Evolutionary conservation across 164 flowering plant genomes (phyloP), one percentile per base, ranked within the genome.

Genomic region (Nymphaea thermarum): DNA sequence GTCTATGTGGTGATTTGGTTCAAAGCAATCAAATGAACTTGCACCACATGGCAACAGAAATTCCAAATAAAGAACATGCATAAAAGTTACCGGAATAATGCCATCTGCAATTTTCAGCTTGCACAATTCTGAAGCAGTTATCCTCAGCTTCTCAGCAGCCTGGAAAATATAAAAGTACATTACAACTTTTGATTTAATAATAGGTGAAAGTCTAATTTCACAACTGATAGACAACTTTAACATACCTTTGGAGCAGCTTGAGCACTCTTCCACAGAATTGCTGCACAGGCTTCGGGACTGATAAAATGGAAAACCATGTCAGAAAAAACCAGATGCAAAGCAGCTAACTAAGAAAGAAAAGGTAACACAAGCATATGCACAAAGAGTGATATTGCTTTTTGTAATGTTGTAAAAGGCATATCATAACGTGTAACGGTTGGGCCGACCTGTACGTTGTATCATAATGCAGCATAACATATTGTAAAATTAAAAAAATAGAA

Each of bases 221-320:
- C 55, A 47, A 47, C 55, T 47, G 55, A 47, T 12, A 47, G 55
- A 47, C 55, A 47, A 12, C 55, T 12, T 47, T 47, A 47, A 43
- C 42, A 36, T 70, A 75, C 79, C 81, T 73, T 67, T n/a, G 81
- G 77, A 66, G 79, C 73, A 44, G 77, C 75, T 63, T 76, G 69
- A 51, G 79, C 60, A 67, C 73, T 43, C 65, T 74, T 79, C 81
- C 81, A 76, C 67, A 79, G 47, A 57, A 79, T 79, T 44, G 79
- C 79, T 42, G 76, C 79, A 79, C 79, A 76, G 62, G 77, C 77
- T 70, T 78, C 81, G 17, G 81, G 81, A 65, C 81, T 78, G 73
- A 18, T 67, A 42, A 63, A 6, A 12, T 47, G 7, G 55, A 12
- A 12, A 47, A 47, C 7, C 7, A 6, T 7, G 55, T 6, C 7